Percentiles rank a stretch among this genome's conserved stretches.
Conservation (phyloP, 2,329 filamentous ascomycete genomes). For the Aspergillus arachidicola region DNA sequence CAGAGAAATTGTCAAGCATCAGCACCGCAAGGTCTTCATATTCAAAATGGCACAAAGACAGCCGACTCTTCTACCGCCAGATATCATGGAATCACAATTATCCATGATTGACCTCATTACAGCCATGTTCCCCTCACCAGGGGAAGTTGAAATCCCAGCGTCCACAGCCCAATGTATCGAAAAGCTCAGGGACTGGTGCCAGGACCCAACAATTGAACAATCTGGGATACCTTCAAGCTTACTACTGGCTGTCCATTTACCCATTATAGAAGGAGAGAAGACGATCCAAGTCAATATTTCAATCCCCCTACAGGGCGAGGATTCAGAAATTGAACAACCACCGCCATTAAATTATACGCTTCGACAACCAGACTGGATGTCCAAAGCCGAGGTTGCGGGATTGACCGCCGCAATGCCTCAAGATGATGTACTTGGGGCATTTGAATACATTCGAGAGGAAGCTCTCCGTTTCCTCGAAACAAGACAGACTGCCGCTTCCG, state of each 20-base stretch:
- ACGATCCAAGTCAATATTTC: slow-evolving; percentile 33
- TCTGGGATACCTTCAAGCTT: slow-evolving; percentile 25
- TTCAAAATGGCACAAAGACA: slow-evolving; percentile 19
- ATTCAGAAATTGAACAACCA: slow-evolving; percentile 22
- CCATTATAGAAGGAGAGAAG: slow-evolving; percentile 26
- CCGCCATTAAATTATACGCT: slow-evolving; percentile 36
- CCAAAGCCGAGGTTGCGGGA: slow-evolving; percentile 48
- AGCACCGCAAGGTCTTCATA: not conserved
- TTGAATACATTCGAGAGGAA: slow-evolving; percentile 49
- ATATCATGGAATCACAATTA: slow-evolving; percentile 52
- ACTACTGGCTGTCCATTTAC: slow-evolving; percentile 27
- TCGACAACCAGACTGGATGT: slow-evolving; percentile 57
- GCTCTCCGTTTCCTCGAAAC: slow-evolving; percentile 34
- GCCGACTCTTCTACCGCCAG: slow-evolving; percentile 38
- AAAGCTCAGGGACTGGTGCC: slow-evolving; percentile 32
- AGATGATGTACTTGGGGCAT: slow-evolving; percentile 49
- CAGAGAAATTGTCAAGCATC: not conserved
- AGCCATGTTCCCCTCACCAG: slow-evolving; percentile 52
- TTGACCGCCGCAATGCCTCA: slow-evolving; percentile 45
- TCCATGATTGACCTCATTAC: slow-evolving; percentile 55
- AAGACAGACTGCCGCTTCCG: slow-evolving; percentile 10
- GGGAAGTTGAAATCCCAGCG: slow-evolving; percentile 46
- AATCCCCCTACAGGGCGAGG: slow-evolving; percentile 27
- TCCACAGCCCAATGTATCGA: slow-evolving; percentile 33
- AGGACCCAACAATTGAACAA: slow-evolving; percentile 16